These are phyloP conservation scores for Botryotinia calthae DNA, from an alignment of 2,329 filamentous ascomycete genomes.

Conservation along the genomic window DNA sequence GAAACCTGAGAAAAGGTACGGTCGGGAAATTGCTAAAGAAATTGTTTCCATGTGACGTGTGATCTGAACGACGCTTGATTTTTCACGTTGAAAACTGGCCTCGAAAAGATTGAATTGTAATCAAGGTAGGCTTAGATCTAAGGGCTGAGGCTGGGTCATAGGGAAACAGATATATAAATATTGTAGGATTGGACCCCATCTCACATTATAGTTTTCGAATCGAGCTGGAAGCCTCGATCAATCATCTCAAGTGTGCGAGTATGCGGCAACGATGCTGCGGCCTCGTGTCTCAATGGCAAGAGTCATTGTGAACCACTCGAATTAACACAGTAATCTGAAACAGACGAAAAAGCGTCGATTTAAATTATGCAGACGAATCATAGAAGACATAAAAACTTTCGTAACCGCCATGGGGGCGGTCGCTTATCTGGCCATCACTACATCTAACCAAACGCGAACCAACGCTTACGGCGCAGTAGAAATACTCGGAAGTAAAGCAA, in stretches of 20 bases:
- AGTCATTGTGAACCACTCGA: conserved; percentile 17
- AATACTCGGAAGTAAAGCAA: neutral
- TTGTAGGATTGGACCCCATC: conserved; percentile 21
- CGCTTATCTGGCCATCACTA: conserved; percentile 18
- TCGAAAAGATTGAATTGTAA: neutral
- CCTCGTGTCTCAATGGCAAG: conserved; percentile 5
- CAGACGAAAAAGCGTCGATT: conserved; percentile 3
- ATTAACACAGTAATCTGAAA: conserved; percentile 8
- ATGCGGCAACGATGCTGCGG: conserved; percentile 18
- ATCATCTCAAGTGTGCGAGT: neutral
- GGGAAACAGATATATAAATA: conserved; percentile 16
- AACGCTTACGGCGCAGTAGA: neutral
- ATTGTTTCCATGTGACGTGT: neutral
- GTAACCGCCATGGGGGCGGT: conserved; percentile 19
- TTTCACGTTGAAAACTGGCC: neutral
- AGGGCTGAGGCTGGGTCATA: conserved; percentile 7
- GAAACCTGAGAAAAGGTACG: neutral
- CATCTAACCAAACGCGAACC: conserved; percentile 13
- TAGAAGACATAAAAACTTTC: conserved; percentile 2
- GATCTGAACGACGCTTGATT: neutral
- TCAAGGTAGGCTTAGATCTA: conserved; percentile 9
- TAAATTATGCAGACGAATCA: conserved; percentile 15
- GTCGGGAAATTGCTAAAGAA: neutral
- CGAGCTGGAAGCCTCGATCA: conserved; percentile 15
- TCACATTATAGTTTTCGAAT: conserved; percentile 2